A percentile compares a stretch with the other conserved stretches of the same genome.
Evolutionary conservation across 2,329 filamentous ascomycete genomes (phyloP).

Genomic region (Penicillium sp.): DNA sequence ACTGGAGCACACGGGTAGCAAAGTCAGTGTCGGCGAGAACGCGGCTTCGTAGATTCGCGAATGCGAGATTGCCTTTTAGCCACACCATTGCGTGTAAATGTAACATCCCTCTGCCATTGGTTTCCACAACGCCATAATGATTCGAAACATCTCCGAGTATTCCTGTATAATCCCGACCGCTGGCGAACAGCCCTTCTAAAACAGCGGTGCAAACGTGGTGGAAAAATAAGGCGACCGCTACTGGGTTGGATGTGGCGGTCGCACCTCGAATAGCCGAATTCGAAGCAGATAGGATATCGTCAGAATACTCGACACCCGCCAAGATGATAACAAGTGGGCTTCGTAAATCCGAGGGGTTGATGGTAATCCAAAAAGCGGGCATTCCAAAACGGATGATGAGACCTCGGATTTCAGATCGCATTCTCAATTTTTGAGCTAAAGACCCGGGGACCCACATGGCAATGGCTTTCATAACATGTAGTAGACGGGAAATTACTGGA

Average conservation of each 20-base stretch:
- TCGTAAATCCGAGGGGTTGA: constrained; percentile 1
- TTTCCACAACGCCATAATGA: background rate
- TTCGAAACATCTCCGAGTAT: background rate
- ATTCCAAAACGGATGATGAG: background rate
- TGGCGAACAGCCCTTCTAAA: no score
- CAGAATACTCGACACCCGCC: background rate
- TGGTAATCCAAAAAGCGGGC: constrained; percentile 3
- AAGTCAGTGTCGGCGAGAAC: background rate
- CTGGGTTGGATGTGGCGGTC: background rate
- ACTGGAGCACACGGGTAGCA: background rate
- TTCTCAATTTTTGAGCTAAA: background rate
- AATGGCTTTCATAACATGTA: background rate
- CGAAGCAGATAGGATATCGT: background rate
- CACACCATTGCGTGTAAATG: background rate
- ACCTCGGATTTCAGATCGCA: constrained; percentile 1
- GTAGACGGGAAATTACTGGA: background rate
- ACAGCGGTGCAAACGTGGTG: background rate
- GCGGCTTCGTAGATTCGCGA: background rate
- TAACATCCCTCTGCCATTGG: constrained; percentile 2
- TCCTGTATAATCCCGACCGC: background rate
- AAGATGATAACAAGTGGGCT: background rate
- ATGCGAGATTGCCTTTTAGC: background rate
- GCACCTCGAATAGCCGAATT: background rate
- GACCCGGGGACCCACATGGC: background rate
- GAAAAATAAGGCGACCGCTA: background rate